A percentile compares a stretch with the other conserved stretches of the same genome.
Evolutionary conservation across 2,329 filamentous ascomycete genomes (phyloP).

Genomic region (Aspergillus niger): DNA sequence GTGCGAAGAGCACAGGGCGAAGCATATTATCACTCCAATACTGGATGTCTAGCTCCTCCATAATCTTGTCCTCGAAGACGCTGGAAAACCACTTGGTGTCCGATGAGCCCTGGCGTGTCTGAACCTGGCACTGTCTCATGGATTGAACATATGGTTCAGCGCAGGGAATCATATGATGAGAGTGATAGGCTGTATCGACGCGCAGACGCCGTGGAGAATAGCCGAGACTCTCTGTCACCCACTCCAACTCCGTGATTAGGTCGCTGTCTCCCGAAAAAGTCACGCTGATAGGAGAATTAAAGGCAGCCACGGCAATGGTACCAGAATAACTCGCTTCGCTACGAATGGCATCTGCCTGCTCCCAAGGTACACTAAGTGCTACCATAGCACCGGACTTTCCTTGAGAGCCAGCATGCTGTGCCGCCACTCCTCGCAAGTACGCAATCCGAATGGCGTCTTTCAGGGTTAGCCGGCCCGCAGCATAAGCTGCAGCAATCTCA

Average conservation of each 20-base stretch:
- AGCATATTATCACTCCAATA: slow-evolving; percentile 29
- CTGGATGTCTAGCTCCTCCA: slow-evolving; percentile 1
- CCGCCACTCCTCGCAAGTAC: slow-evolving; percentile 13
- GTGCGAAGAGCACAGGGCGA: slow-evolving; percentile 21
- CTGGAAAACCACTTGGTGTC: slow-evolving; percentile 13
- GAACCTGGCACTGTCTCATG: slow-evolving; percentile 1
- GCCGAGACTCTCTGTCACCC: slow-evolving; percentile 9
- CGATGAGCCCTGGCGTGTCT: background rate
- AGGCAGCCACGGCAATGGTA: background rate
- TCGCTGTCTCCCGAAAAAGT: slow-evolving; percentile 11
- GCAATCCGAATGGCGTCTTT: slow-evolving; percentile 16
- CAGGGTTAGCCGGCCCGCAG: slow-evolving; percentile 22
- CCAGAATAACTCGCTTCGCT: background rate
- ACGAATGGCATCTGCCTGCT: slow-evolving; percentile 11
- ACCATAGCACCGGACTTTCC: slow-evolving; percentile 14
- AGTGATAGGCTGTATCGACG: slow-evolving; percentile 24
- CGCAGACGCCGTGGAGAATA: slow-evolving; percentile 4
- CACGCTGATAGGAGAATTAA: slow-evolving; percentile 9
- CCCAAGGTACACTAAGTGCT: slow-evolving; percentile 14
- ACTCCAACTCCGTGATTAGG: slow-evolving; percentile 4
- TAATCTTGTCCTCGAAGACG: slow-evolving; percentile 2
- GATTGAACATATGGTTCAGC: slow-evolving; percentile 8
- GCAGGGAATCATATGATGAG: slow-evolving; percentile 19
- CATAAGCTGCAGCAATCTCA: slow-evolving; percentile 34
- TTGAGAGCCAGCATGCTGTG: background rate